Evolutionary conservation across 192 early-diverging fungal genomes (phyloP).

Genomic region (Entrophospora sp.): DNA sequence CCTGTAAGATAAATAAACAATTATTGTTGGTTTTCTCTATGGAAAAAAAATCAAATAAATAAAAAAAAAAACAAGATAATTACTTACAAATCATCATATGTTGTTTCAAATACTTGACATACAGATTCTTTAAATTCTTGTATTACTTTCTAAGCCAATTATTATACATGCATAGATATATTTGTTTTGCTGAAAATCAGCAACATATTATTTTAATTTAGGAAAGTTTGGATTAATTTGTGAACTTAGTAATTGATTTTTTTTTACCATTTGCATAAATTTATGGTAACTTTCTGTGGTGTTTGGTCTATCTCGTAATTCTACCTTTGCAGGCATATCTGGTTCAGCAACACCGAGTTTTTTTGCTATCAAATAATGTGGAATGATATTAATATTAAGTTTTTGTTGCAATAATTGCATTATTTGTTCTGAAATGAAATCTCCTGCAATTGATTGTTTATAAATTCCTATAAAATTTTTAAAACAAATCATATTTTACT

Average conservation of each 20-base stretch:
- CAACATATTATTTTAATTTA: background rate
- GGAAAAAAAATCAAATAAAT: background rate
- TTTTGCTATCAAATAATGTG: constrained; percentile 73
- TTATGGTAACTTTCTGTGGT: constrained; percentile 62
- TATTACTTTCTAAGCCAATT: constrained; percentile 51
- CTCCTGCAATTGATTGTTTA: constrained; percentile 69
- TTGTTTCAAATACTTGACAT: constrained; percentile 71
- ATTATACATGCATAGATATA: too few relatives aligned
- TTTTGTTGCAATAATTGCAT: constrained; percentile 48
- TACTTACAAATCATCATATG: constrained; percentile 61
- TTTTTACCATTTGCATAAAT: constrained; percentile 58
- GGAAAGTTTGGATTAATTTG: background rate
- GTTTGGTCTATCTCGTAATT: constrained; percentile 42
- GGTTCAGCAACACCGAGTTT: constrained; percentile 72
- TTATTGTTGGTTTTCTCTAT: background rate
- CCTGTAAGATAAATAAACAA: constrained; percentile 19
- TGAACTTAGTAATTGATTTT: background rate
- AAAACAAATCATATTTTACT: too few relatives aligned
- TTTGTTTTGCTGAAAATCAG: constrained; percentile 7
- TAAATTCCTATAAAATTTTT: constrained; percentile 35
- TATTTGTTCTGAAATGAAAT: constrained; percentile 72
- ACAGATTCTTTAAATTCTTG: constrained; percentile 93
- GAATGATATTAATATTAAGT: constrained; percentile 58
- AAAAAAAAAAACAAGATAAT: background rate
- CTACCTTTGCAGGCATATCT: constrained; percentile 50